Conservation (phyloP, 352 stramenopile genomes). For the Peronospora tabacina region DNA sequence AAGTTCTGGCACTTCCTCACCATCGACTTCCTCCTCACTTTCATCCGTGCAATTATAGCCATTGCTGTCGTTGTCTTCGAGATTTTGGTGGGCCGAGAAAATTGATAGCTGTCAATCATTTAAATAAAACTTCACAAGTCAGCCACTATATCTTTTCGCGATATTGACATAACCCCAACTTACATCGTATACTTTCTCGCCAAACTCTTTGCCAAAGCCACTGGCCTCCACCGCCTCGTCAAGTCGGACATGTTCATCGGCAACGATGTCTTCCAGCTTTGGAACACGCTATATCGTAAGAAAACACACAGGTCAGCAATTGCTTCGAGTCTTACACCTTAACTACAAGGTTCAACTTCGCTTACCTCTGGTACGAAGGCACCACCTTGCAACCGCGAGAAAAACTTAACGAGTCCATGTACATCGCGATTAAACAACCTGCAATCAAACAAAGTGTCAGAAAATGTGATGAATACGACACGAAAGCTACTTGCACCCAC, state of each 20-base stretch:
- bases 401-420: constrained; percentile 93
- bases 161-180: constrained; percentile 9
- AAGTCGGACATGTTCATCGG: constrained; percentile 47
- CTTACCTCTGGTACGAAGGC: constrained; percentile 83
- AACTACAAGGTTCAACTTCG: not conserved
- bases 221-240: constrained; percentile 73
- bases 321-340: not conserved
- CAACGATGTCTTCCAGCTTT: constrained; percentile 59
- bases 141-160: not conserved
- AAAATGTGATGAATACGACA: not conserved
- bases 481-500: constrained; percentile 46
- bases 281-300: constrained; percentile 36
- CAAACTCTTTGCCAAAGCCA: constrained; percentile 72
- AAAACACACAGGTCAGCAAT: constrained; percentile 2
- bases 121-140: constrained; percentile 6
- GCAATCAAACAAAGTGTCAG: constrained; percentile 8
- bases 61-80: constrained; percentile 33
- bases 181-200: constrained; percentile 60
- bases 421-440: constrained; percentile 94
- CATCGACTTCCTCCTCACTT: constrained; percentile 29
- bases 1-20: constrained; percentile 30
- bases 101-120: constrained; percentile 55
- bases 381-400: constrained; percentile 77
- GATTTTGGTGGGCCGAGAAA: constrained; percentile 61
- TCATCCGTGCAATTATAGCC: constrained; percentile 32